Conservation (phyloP, 2,329 filamentous ascomycete species). For the Septoria petroselini region DNA sequence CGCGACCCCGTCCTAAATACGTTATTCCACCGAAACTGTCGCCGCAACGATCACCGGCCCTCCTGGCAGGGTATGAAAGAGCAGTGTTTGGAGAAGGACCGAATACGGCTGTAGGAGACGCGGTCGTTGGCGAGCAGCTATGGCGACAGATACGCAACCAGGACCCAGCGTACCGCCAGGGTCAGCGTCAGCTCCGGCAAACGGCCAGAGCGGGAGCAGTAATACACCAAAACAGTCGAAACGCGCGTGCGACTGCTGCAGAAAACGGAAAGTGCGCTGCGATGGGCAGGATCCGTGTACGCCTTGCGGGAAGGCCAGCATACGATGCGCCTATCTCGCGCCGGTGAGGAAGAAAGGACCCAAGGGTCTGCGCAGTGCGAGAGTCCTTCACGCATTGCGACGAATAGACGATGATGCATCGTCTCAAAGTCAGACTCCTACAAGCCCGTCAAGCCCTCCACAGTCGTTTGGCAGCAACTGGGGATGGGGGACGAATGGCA, state of each 20-base stretch:
- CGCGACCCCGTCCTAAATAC: not conserved
- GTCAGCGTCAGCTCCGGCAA: conserved; percentile 10
- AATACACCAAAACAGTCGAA: conserved; percentile 28
- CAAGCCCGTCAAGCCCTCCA: conserved; percentile 28
- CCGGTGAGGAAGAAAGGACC: conserved; percentile 40
- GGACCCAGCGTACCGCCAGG: conserved; percentile 13
- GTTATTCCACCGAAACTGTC: not conserved
- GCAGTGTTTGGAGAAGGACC: conserved; percentile 17
- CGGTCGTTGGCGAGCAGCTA: conserved; percentile 15
- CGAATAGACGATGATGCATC: conserved; percentile 35
- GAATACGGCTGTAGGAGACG: conserved; percentile 17
- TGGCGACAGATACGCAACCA: conserved; percentile 25
- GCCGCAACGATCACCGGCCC: not conserved
- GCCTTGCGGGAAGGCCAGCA: conserved; percentile 38
- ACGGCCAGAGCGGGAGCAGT: conserved; percentile 10
- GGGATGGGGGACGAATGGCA: conserved; percentile 29
- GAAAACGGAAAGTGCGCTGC: conserved; percentile 39
- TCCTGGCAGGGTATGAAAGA: conserved; percentile 9
- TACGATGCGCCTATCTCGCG: conserved; percentile 39
- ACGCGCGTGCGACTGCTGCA: conserved; percentile 40
- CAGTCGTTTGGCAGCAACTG: conserved; percentile 32
- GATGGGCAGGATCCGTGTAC: conserved; percentile 37
- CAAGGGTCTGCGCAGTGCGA: conserved; percentile 37
- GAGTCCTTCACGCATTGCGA: conserved; percentile 37
- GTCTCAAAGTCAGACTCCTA: conserved; percentile 20